A percentile compares a stretch with the other conserved stretches of the same genome.
Conservation (phyloP, 805 yeast genomes). For the Limtongia smithiae region DNA sequence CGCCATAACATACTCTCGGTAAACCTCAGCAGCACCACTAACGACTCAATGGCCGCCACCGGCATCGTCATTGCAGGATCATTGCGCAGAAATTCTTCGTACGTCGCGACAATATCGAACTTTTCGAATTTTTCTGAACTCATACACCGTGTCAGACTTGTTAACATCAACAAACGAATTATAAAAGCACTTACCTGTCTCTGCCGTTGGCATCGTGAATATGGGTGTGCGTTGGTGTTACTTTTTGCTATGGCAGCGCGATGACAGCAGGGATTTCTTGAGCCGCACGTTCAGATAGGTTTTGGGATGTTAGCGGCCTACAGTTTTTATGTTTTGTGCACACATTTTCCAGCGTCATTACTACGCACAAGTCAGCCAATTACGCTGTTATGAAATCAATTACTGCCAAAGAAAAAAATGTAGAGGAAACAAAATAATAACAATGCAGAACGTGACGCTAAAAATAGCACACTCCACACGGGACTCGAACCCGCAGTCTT, state of each 20-base stretch:
- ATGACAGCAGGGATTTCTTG: too few species aligned
- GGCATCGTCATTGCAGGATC: slow-evolving; percentile 99
- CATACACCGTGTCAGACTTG: not conserved
- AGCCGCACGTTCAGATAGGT: not conserved
- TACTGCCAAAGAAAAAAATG: not conserved
- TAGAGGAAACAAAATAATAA: slow-evolving; percentile 2
- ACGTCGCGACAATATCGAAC: slow-evolving; percentile 80
- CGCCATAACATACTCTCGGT: slow-evolving; percentile 57
- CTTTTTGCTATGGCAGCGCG: too few species aligned
- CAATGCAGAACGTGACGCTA: too few species aligned
- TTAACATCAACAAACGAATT: not conserved
- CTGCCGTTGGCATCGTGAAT: too few species aligned
- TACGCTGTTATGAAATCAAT: too few species aligned
- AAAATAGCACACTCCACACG: slow-evolving; percentile 47
- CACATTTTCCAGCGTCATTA: not conserved
- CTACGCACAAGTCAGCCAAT: too few species aligned
- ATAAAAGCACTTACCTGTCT: too few species aligned
- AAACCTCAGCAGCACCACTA: slow-evolving; percentile 75
- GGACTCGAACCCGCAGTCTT: slow-evolving; percentile 68
- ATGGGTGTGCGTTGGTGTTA: too few species aligned
- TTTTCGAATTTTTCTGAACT: slow-evolving; percentile 29
- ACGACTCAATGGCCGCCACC: slow-evolving; percentile 93
- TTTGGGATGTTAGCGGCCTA: too few species aligned
- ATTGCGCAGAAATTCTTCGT: slow-evolving; percentile 73
- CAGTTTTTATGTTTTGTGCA: too few species aligned